Base-by-base conservation (phyloP, 2,329 filamentous ascomycete species). In the Lasiodiplodia theobromae region DNA sequence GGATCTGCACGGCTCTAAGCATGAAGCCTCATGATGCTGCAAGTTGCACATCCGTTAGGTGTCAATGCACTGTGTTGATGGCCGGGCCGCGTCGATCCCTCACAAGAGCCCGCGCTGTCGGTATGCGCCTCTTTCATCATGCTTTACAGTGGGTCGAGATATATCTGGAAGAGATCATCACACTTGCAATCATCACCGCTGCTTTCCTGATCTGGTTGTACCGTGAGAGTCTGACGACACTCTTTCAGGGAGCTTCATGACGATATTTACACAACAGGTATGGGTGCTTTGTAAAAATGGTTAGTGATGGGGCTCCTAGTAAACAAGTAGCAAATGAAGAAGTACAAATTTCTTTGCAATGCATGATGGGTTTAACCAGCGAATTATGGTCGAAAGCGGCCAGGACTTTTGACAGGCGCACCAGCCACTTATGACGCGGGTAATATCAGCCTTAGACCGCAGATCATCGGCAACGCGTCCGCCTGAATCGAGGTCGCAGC, bases 381-480 rank as follows among this genome's bases (percentile, higher is more conserved):
- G 8, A 47, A 44, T 18, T 8, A 21, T 47, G 8, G 18, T 21
- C 44, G n/a, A n/a, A 10, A 57, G 34, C 54, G 54, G 54, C 34
- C 34, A 57, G 14, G 54, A 57, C 54, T 40, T 57, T 38, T 12
- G 49, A 40, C 14, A 2, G 11, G 44, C 25, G 44, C 58, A 63
- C 40, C 58, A 51, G 44, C 58, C 58, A 53, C 47, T 64, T 16
- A 53, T 52, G 60, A 64, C 60, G 60, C 60, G n/a, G 4, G 21
- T 52, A 34, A 62, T 37, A 23, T 52, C 47, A 64, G 60, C 60
- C 60, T 64, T 52, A 64, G 31, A 31, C 60, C 60, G 44, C 44
- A 64, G 60, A 64, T 64, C 60, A 64, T 49, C 60, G 44, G 60
- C 60, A 38, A 52, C 60, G 60, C 60, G 60, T 64, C 58, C 23